phyloP scores from a whole-genome alignment of 1,284 basidiomycete species.

The Rhodotorula sp. region DNA sequence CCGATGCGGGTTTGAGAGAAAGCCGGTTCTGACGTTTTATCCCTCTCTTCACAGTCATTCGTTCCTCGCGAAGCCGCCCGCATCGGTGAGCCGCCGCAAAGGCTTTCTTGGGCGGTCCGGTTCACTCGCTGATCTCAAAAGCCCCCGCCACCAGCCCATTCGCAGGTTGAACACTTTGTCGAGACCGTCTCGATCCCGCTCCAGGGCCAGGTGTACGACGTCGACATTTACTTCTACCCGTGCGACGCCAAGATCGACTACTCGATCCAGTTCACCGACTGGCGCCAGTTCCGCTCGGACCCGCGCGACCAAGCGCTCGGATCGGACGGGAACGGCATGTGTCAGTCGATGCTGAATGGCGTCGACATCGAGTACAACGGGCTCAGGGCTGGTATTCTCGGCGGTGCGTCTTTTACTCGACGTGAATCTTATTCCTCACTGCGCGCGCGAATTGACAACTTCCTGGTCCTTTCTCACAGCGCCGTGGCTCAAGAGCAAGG shows the following conservation, averaged over 20 bases:
- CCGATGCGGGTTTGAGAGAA: too few species aligned
- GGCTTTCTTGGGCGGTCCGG: too few species aligned
- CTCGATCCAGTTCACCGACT: neutral
- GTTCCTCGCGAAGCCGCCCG: neutral
- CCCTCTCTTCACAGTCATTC: neutral
- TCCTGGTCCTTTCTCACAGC: neutral
- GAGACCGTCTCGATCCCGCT: neutral
- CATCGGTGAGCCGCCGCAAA: neutral
- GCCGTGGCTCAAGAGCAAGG: neutral
- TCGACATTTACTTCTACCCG: conserved; percentile 4
- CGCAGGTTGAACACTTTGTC: neutral
- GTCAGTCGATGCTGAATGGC: neutral
- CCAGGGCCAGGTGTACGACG: neutral
- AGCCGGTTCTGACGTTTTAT: too few species aligned
- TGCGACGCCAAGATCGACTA: neutral
- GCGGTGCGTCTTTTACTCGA: neutral
- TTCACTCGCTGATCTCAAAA: too few species aligned
- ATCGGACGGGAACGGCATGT: neutral
- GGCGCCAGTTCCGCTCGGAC: neutral
- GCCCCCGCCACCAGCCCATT: neutral
- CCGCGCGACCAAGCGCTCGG: neutral
- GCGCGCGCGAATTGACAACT: too few species aligned
- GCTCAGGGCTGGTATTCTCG: neutral
- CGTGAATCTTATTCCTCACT: too few species aligned
- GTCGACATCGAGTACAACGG: conserved; percentile 4